Conservation (phyloP, 495 filamentous ascomycete genomes). For the Talaromyces thailandensis region DNA sequence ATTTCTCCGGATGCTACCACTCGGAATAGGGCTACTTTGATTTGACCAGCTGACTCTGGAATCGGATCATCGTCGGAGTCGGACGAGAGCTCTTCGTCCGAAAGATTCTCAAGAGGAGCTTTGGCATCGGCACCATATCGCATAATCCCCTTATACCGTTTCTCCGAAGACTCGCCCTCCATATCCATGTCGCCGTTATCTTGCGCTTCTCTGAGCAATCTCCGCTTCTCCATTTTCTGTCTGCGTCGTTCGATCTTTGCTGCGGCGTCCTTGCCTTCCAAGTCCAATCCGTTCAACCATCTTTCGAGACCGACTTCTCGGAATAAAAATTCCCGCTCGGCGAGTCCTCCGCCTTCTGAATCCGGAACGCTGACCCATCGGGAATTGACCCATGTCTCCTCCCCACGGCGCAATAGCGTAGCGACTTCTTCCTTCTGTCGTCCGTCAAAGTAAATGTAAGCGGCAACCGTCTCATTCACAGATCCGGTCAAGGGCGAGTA, state of each 20-base stretch:
- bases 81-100: slow-evolving; percentile 61
- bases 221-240: slow-evolving; percentile 81
- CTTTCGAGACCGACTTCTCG: slow-evolving; percentile 92
- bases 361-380: slow-evolving; percentile 92
- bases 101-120: slow-evolving; percentile 63
- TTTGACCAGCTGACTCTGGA: slow-evolving; percentile 92
- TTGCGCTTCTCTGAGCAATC: slow-evolving; percentile 54
- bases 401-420: slow-evolving; percentile 81
- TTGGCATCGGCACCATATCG: slow-evolving; percentile 67
- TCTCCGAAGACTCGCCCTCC: slow-evolving; percentile 34
- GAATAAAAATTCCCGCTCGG: slow-evolving; percentile 95
- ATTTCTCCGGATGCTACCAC: slow-evolving; percentile 95
- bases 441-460: slow-evolving; percentile 98
- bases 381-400: slow-evolving; percentile 98
- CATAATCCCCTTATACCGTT: slow-evolving; percentile 52
- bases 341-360: slow-evolving; percentile 84
- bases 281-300: slow-evolving; percentile 90
- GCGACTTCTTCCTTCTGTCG: slow-evolving; percentile 94
- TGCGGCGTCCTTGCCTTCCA: slow-evolving; percentile 79
- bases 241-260: slow-evolving; percentile 82
- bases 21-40: slow-evolving; percentile 94
- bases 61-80: slow-evolving; percentile 84
- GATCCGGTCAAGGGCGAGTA: slow-evolving; percentile 85
- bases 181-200: slow-evolving; percentile 41
- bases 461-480: slow-evolving; percentile 91